These are phyloP conservation scores for Trichosporon sp. DNA, from an alignment of 1,284 basidiomycete species.

Conservation along the genomic window DNA sequence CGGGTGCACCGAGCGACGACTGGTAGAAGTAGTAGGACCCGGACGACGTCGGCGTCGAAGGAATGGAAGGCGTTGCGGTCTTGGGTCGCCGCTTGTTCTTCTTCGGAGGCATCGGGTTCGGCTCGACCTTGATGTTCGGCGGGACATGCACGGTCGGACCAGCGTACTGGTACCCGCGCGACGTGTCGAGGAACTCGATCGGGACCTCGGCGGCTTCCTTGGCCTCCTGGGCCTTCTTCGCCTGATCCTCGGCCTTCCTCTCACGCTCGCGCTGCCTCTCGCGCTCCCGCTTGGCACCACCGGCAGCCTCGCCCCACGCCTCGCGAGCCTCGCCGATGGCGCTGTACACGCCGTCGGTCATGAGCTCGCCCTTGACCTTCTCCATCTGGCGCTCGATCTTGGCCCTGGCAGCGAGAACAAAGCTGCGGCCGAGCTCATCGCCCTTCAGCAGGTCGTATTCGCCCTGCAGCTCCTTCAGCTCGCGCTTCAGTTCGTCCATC, in stretches of 20 bases:
- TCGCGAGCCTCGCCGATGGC: conserved; percentile 40
- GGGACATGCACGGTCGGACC: conserved; percentile 30
- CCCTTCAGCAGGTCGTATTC: conserved; percentile 59
- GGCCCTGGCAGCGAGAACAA: conserved; percentile 71
- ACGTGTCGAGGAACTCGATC: conserved; percentile 9
- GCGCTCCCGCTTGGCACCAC: conserved; percentile 44
- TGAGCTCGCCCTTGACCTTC: conserved; percentile 64
- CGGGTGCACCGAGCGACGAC: conserved; percentile 80
- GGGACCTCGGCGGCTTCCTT: conserved; percentile 19
- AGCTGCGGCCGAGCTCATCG: conserved; percentile 71
- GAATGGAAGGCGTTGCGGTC: conserved; percentile 32
- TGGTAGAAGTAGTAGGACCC: conserved; percentile 85
- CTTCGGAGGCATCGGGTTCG: conserved; percentile 37
- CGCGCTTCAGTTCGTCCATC: conserved; percentile 64
- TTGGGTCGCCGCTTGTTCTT: conserved; percentile 27
- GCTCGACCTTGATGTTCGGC: conserved; percentile 37
- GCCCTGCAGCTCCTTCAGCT: conserved; percentile 63
- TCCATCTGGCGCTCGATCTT: conserved; percentile 72
- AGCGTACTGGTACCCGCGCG: conserved; percentile 1
- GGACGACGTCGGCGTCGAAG: conserved; percentile 18
- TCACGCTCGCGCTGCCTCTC: conserved; percentile 51
- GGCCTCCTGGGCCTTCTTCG: conserved; percentile 34
- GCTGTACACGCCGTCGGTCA: conserved; percentile 54
- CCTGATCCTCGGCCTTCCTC: conserved; percentile 30
- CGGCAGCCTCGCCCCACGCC: conserved; percentile 41